A percentile compares a stretch with the other conserved stretches of the same genome.
These are phyloP conservation scores for Euphorbia celastroides DNA, from an alignment of 441 rosid species.

Conservation along the genomic window DNA sequence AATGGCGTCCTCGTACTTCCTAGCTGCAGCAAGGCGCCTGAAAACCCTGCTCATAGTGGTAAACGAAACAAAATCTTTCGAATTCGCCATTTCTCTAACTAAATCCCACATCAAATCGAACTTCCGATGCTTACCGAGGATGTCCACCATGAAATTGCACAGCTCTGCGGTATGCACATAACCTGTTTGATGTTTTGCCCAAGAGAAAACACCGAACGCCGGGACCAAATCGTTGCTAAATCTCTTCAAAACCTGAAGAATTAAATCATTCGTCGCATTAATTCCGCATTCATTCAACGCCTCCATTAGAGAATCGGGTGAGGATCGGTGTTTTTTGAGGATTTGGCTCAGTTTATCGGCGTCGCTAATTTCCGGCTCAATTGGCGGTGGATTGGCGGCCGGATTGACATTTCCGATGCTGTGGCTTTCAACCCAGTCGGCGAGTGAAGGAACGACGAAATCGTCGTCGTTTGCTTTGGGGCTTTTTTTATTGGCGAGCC, in stretches of 20 bases:
- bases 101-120: slow-evolving; percentile 60
- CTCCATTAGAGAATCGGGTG: slow-evolving; percentile 31
- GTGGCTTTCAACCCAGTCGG: slow-evolving; percentile 45
- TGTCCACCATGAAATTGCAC: slow-evolving; percentile 61
- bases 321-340: slow-evolving; percentile 34
- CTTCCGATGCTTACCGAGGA: slow-evolving; percentile 47
- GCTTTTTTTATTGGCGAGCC: slow-evolving; percentile 35
- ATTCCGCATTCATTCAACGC: slow-evolving; percentile 35
- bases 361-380: slow-evolving; percentile 29
- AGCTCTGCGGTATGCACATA: slow-evolving; percentile 38
- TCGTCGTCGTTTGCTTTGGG: slow-evolving; percentile 37
- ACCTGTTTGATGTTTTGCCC: slow-evolving; percentile 76
- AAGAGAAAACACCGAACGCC: slow-evolving; percentile 55
- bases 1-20: slow-evolving; percentile 46
- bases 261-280: slow-evolving; percentile 32
- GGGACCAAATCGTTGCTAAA: slow-evolving; percentile 51
- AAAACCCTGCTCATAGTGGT: slow-evolving; percentile 55
- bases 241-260: slow-evolving; percentile 48
- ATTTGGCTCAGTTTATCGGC: slow-evolving; percentile 42
- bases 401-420: slow-evolving; percentile 15
- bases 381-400: slow-evolving; percentile 2
- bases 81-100: slow-evolving; percentile 43
- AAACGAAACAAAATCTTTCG: slow-evolving; percentile 40
- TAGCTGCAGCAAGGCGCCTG: slow-evolving; percentile 58
- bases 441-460: slow-evolving; percentile 66